Percentiles rank a stretch among this genome's conserved stretches.
Evolutionary conservation across 768 basidiomycete species (phyloP).

Genomic region (Hortiboletus flavorubellus): DNA sequence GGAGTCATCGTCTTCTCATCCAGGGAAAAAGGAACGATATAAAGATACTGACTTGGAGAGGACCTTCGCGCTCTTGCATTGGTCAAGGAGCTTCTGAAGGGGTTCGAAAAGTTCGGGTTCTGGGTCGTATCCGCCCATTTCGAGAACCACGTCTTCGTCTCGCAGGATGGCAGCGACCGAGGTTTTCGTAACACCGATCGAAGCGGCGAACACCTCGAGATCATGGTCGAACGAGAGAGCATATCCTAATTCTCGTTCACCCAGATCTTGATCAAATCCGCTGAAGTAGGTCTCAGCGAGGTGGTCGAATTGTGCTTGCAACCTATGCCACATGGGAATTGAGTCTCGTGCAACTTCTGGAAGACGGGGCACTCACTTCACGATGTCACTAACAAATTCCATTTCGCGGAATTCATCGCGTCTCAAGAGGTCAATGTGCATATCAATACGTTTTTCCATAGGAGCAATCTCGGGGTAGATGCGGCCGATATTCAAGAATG

Average conservation of each 20-base stretch:
- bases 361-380: constrained; percentile 60
- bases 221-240: constrained; percentile 83
- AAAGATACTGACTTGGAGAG: constrained; percentile 61
- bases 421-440: constrained; percentile 81
- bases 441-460: constrained; percentile 89
- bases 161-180: constrained; percentile 67
- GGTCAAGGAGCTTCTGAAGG: constrained; percentile 76
- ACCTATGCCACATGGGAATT: constrained; percentile 43
- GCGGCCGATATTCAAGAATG: constrained; percentile 82
- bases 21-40: not conserved
- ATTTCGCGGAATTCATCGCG: constrained; percentile 90
- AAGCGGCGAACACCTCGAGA: constrained; percentile 90
- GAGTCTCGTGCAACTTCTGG: not conserved
- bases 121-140: constrained; percentile 72
- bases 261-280: constrained; percentile 80
- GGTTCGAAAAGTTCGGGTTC: constrained; percentile 78
- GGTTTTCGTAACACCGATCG: constrained; percentile 87
- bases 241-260: constrained; percentile 85
- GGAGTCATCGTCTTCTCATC: not conserved
- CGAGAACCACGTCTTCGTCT: constrained; percentile 75
- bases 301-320: constrained; percentile 92
- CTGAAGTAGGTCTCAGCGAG: constrained; percentile 84
- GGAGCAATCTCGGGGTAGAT: constrained; percentile 81
- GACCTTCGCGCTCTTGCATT: constrained; percentile 76
- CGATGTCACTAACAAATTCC: constrained; percentile 89